These are phyloP conservation scores for Zopfia rhizophila DNA, from an alignment of 2,329 filamentous ascomycete species.

Conservation along the genomic window DNA sequence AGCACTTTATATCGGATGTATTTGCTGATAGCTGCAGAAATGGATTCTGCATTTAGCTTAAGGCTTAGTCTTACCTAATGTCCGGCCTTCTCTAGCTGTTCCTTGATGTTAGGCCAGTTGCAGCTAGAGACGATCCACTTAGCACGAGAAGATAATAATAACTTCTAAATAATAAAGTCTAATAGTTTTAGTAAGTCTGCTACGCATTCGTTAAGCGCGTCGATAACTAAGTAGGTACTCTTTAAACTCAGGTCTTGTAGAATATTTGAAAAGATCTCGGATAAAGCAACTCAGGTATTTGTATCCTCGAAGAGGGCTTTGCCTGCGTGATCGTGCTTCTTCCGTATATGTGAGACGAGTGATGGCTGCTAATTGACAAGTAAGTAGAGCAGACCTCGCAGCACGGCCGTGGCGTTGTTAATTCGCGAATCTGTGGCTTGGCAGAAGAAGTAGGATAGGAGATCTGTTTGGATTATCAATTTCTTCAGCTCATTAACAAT, in stretches of 20 bases:
- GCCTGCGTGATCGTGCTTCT: conserved; percentile 47
- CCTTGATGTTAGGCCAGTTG: conserved; percentile 50
- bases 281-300: conserved; percentile 52
- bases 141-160: conserved; percentile 38
- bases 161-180: conserved; percentile 5
- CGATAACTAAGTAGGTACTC: conserved; percentile 7
- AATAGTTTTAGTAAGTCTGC: conserved; percentile 9
- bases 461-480: no score
- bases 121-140: conserved; percentile 50
- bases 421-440: no score
- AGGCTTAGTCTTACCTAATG: conserved; percentile 37
- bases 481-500: no score
- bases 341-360: conserved; percentile 48
- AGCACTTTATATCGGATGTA: no score
- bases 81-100: conserved; percentile 28
- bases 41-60: conserved; percentile 45
- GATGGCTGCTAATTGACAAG: conserved; percentile 46
- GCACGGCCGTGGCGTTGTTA: no score
- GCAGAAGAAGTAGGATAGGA: no score
- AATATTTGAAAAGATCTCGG: conserved; percentile 51
- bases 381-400: no score
- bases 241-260: conserved; percentile 42
- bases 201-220: conserved; percentile 12
- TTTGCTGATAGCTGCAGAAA: conserved; percentile 44
- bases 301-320: conserved; percentile 52